Evolutionary conservation across 2,329 filamentous ascomycete genomes (phyloP).

Genomic region (Penicillium sp.): DNA sequence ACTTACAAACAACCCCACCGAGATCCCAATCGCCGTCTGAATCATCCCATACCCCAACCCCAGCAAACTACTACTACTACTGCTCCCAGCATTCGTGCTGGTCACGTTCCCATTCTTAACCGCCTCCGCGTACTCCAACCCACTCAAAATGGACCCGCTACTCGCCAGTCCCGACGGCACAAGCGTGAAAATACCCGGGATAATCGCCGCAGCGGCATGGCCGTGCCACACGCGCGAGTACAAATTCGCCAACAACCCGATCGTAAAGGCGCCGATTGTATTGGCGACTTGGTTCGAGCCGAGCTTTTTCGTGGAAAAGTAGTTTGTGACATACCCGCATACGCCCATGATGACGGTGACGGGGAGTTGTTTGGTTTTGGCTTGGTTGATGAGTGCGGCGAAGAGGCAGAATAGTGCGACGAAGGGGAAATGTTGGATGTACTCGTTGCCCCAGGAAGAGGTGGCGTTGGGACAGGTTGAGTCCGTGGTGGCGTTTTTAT

Average conservation of each 20-base stretch:
- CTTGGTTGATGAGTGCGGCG: conserved; percentile 76
- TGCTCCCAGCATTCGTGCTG: conserved; percentile 1
- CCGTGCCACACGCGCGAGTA: conserved; percentile 73
- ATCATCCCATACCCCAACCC: conserved; percentile 49
- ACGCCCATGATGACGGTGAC: conserved; percentile 73
- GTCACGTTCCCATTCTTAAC: conserved; percentile 36
- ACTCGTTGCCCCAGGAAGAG: conserved; percentile 49
- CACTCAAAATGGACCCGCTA: conserved; percentile 56
- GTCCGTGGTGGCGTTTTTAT: conserved; percentile 53
- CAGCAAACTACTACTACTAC: conserved; percentile 23
- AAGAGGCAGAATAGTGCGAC: conserved; percentile 73
- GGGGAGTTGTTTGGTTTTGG: conserved; percentile 73
- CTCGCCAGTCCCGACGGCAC: conserved; percentile 62
- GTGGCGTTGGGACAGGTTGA: conserved; percentile 40
- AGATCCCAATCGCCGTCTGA: conserved; percentile 50
- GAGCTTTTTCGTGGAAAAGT: conserved; percentile 60
- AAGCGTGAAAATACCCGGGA: conserved; percentile 79
- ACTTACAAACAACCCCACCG: conserved; percentile 48
- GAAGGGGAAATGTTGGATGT: conserved; percentile 64
- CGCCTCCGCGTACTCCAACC: conserved; percentile 57
- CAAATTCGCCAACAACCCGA: conserved; percentile 75
- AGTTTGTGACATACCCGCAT: conserved; percentile 59
- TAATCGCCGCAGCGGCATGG: conserved; percentile 77
- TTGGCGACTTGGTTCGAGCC: conserved; percentile 72
- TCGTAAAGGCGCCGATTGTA: conserved; percentile 72